These are phyloP conservation scores for Cercophora samala DNA, from an alignment of 495 filamentous ascomycete species.

Conservation along the genomic window DNA sequence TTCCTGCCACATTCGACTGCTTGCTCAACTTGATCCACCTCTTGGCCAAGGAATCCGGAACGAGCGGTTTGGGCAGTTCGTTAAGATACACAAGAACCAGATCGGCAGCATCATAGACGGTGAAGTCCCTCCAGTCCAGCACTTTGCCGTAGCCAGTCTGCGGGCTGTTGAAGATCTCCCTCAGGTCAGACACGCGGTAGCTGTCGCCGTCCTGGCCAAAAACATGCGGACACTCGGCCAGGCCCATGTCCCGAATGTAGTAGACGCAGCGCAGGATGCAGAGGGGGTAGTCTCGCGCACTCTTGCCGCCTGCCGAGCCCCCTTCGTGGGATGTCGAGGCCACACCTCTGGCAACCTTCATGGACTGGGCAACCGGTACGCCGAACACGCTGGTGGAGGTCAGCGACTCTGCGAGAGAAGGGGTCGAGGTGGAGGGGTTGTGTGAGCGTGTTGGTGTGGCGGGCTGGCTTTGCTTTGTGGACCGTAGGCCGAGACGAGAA, in stretches of 20 bases:
- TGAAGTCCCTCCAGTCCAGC: conserved; percentile 38
- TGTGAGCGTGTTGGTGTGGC: not conserved
- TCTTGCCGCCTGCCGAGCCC: conserved; percentile 31
- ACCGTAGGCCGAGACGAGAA: conserved; percentile 22
- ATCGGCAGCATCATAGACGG: conserved; percentile 41
- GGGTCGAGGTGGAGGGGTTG: conserved; percentile 14
- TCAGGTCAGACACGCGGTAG: conserved; percentile 33
- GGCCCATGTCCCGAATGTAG: conserved; percentile 38
- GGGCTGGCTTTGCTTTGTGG: not conserved
- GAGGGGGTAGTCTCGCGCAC: conserved; percentile 38
- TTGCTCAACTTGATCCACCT: conserved; percentile 41
- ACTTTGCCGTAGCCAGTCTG: conserved; percentile 40
- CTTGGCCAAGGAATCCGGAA: conserved; percentile 38
- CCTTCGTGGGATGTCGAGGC: conserved; percentile 38
- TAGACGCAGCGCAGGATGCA: conserved; percentile 45
- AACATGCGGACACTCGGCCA: conserved; percentile 33
- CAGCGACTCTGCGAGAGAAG: conserved; percentile 16
- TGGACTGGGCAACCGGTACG: conserved; percentile 36
- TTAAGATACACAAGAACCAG: conserved; percentile 41
- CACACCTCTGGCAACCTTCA: conserved; percentile 39
- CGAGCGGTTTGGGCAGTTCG: conserved; percentile 38
- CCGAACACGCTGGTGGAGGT: conserved; percentile 37
- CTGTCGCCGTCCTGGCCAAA: conserved; percentile 39
- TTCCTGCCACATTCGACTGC: conserved; percentile 35
- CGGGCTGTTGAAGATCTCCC: conserved; percentile 33